Evolutionary conservation across 1,139 yeast genomes (phyloP).

Genomic region (Suhomyces bolitotheri): DNA sequence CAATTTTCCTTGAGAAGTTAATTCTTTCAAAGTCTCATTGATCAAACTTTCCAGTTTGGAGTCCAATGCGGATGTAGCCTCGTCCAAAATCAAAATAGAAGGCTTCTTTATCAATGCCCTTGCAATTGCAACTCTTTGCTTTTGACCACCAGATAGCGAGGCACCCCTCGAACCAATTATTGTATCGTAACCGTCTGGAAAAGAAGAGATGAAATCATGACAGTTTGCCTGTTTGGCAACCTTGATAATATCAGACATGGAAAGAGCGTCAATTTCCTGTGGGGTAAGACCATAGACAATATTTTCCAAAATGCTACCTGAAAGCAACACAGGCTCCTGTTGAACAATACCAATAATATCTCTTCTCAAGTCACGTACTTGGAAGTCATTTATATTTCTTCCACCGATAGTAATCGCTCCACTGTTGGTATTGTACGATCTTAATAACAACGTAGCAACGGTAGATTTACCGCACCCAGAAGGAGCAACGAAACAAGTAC

Average conservation of each 20-base stretch:
- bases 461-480: conserved; percentile 94
- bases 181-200: conserved; percentile 57
- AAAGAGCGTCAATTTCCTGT: conserved; percentile 43
- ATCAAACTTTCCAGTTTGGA: conserved; percentile 70
- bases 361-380: conserved; percentile 70
- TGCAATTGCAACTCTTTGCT: conserved; percentile 87
- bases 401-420: conserved; percentile 74
- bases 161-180: conserved; percentile 59
- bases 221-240: conserved; percentile 56
- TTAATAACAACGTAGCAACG: conserved; percentile 66
- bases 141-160: conserved; percentile 79
- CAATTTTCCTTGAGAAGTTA: conserved; percentile 57
- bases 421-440: conserved; percentile 58
- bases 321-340: conserved; percentile 82
- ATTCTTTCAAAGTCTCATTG: conserved; percentile 58
- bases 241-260: conserved; percentile 43
- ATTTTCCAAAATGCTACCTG: conserved; percentile 78
- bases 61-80: conserved; percentile 79
- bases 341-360: conserved; percentile 77
- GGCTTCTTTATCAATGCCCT: conserved; percentile 73
- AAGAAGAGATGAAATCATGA: conserved; percentile 50
- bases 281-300: conserved; percentile 72
- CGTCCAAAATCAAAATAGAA: conserved; percentile 63
- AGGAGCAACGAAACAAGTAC: conserved; percentile 87
- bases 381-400: conserved; percentile 58